Conservation (phyloP, 1,139 yeast species). For the Yamadazyma kanchanaburiensis region DNA sequence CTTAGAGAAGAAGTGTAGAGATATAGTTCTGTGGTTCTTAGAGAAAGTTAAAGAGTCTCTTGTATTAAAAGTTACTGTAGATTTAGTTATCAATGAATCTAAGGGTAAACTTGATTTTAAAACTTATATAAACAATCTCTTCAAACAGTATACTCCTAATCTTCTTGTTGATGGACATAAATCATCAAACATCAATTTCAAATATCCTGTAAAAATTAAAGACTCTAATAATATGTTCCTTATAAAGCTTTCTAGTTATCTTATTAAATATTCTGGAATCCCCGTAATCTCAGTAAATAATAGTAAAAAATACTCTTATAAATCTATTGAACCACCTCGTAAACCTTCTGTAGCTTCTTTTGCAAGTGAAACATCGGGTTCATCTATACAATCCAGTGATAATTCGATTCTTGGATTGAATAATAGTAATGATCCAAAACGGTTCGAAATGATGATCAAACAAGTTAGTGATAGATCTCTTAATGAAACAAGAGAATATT, state of each 20-base stretch:
- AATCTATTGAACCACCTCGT: constrained; percentile 2
- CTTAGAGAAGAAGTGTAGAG: constrained; percentile 30
- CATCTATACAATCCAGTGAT: background rate
- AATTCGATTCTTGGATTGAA: background rate
- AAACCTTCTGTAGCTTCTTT: constrained; percentile 1
- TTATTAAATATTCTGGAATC: constrained; percentile 37
- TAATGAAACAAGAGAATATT: constrained; percentile 22
- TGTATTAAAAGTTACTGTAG: constrained; percentile 50
- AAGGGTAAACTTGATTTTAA: constrained; percentile 17
- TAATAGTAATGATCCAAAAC: constrained; percentile 1
- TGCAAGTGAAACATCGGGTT: background rate
- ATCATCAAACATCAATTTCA: constrained; percentile 40
- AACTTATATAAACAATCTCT: constrained; percentile 34
- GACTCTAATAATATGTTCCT: constrained; percentile 19
- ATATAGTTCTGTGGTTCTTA: constrained; percentile 38
- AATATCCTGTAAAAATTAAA: constrained; percentile 35
- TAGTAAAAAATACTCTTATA: background rate
- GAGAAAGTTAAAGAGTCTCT: constrained; percentile 24
- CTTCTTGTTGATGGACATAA: constrained; percentile 38
- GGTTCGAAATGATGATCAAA: constrained; percentile 22
- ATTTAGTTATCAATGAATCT: constrained; percentile 37
- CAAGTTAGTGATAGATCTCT: constrained; percentile 29
- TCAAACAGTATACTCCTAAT: constrained; percentile 41
- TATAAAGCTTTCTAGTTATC: constrained; percentile 37
- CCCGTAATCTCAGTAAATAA: constrained; percentile 37